Evolutionary conservation across 192 early-diverging fungal species (phyloP), one percentile per base, ranked within the genome.

Genomic region (Spizellomyces sp.): DNA sequence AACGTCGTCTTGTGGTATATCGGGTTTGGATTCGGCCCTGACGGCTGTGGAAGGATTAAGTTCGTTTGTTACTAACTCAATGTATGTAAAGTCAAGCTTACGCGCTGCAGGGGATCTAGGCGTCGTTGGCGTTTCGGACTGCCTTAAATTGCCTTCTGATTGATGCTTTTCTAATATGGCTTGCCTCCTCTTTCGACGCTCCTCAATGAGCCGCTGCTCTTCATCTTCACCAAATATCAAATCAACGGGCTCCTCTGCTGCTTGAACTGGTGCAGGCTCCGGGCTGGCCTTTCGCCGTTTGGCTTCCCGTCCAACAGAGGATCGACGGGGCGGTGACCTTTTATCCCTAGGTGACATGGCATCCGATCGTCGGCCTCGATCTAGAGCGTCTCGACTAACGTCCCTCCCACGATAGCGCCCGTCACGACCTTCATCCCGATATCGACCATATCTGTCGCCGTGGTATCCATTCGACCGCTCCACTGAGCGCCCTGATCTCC

Each of bases 121-220:
- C 52, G 63, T 60, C 62, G 74, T 48, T 52, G 80, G 66, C 52
- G 48, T 76, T 48, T 75, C 67, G 64, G 77, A 45, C 0, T 36
- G 27, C 44, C 71, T 77, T 14, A 19, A 4, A 12, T 54, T 12
- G 0, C 71, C 76, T 43, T 84, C 72, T 57, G 80, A 73, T 66
- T 91, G 82, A 71, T 91, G 80, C 71, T 90, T 88, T 62, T 86
- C 77, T 54, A 97, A 62, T 57, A 97, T 94, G 41, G 85, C 91
- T 66, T 82, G 81, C 62, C 93, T 83, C 36, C 90, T 85, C 69
- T 86, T 88, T 45, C 94, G 85, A 7, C 94, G 87, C 82, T 94
- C 94, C 71, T 96, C 93, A 66, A 96, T 90, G 61, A 92, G 63
- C 56, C 84, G 79, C 64, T 93, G 88, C 72, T 95, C 92, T 45